A percentile compares a stretch with the other conserved stretches of the same genome.
Evolutionary conservation across 495 filamentous ascomycete species (phyloP).

Genomic region (Lophiostoma macrostomum): DNA sequence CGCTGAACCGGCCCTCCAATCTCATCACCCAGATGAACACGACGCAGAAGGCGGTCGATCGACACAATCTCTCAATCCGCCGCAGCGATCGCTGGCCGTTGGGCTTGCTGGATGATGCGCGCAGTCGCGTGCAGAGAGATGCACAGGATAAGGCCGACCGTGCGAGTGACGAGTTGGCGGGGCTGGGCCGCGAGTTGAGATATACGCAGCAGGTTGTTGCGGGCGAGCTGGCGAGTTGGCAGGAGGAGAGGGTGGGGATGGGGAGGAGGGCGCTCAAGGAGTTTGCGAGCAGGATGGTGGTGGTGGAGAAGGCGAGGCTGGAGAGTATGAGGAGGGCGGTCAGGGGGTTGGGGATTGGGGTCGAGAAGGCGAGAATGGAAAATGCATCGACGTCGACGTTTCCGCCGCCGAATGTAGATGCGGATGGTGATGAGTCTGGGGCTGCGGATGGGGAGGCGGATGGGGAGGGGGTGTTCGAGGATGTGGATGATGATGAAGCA

Average conservation of each 20-base stretch:
- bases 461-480: neutral
- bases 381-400: neutral
- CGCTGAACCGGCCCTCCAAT: constrained; percentile 75
- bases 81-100: constrained; percentile 76
- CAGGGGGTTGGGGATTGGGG: constrained; percentile 44
- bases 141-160: constrained; percentile 69
- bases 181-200: constrained; percentile 70
- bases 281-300: constrained; percentile 73
- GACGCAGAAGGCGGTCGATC: constrained; percentile 65
- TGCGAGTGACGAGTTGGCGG: constrained; percentile 60
- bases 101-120: constrained; percentile 82
- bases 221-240: constrained; percentile 87
- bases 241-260: constrained; percentile 77
- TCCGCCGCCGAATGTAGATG: neutral
- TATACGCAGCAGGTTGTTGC: constrained; percentile 95
- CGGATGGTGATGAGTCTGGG: neutral
- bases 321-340: constrained; percentile 77
- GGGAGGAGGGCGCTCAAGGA: constrained; percentile 69
- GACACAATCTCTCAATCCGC: constrained; percentile 67
- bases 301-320: constrained; percentile 72
- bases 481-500: neutral
- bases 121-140: constrained; percentile 74
- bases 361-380: neutral
- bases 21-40: constrained; percentile 67
- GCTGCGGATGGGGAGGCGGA: neutral